Evolutionary conservation across 2,329 filamentous ascomycete genomes (phyloP).

Genomic region (Dothideomycetes sp.): DNA sequence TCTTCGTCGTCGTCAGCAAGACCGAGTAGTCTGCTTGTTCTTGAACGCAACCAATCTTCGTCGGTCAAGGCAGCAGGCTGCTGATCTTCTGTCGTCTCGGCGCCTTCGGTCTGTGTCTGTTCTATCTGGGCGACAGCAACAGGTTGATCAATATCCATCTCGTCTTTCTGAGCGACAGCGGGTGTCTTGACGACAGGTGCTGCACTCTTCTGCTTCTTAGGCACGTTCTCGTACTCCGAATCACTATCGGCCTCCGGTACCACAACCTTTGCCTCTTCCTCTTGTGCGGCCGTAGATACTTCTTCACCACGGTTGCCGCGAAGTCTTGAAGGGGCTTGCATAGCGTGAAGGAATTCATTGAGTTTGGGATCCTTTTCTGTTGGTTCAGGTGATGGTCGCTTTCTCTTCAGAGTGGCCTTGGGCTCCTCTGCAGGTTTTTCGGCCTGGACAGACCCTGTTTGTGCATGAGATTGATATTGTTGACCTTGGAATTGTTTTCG

Average conservation of each 20-base stretch:
- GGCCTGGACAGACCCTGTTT: neutral
- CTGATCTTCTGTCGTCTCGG: constrained; percentile 16
- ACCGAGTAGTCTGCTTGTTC: constrained; percentile 78
- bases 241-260: constrained; percentile 44
- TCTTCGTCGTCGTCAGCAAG: constrained; percentile 65
- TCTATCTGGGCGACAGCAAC: neutral
- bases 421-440: constrained; percentile 1
- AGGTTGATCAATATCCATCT: constrained; percentile 5
- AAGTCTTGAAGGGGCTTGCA: constrained; percentile 57
- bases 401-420: constrained; percentile 53
- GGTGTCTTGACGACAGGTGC: constrained; percentile 13
- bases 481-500: constrained; percentile 18
- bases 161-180: neutral
- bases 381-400: constrained; percentile 46
- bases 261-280: constrained; percentile 19
- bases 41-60: constrained; percentile 83
- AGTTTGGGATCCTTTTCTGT: constrained; percentile 61
- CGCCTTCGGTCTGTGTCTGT: constrained; percentile 14
- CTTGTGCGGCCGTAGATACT: constrained; percentile 11
- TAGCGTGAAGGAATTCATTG: constrained; percentile 75
- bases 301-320: constrained; percentile 45
- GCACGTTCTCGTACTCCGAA: constrained; percentile 62
- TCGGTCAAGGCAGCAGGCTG: constrained; percentile 52
- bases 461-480: neutral
- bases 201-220: constrained; percentile 35